A percentile compares a stretch with the other conserved stretches of the same genome.
phyloP scores from a whole-genome alignment of 2,329 filamentous ascomycete species.

The Microthyrium microscopicum region DNA sequence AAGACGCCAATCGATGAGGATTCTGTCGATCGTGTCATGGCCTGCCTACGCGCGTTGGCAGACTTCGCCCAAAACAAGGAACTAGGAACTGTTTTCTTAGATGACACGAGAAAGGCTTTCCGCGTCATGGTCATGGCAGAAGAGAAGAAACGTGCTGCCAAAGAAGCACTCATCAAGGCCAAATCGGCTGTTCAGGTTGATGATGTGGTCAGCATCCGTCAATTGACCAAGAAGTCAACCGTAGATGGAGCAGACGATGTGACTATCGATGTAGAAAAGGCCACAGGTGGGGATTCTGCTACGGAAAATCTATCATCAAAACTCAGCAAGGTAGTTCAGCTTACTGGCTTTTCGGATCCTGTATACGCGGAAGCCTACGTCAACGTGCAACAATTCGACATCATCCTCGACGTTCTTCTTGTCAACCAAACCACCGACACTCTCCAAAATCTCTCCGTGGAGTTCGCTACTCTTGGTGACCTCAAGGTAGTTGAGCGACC shows the following conservation, averaged over 20 bases:
- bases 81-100: conserved; percentile 78
- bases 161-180: conserved; percentile 81
- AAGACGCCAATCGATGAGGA: conserved; percentile 96
- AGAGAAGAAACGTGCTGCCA: conserved; percentile 92
- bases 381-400: conserved; percentile 97
- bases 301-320: conserved; percentile 84
- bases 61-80: conserved; percentile 84
- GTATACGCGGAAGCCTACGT: conserved; percentile 99
- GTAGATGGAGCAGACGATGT: conserved; percentile 70
- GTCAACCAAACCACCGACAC: conserved; percentile 97
- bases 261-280: conserved; percentile 79
- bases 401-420: conserved; percentile 85
- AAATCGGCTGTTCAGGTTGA: conserved; percentile 92
- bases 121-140: conserved; percentile 92
- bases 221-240: conserved; percentile 81
- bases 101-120: conserved; percentile 92
- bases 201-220: conserved; percentile 82
- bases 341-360: conserved; percentile 89
- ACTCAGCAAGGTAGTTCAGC: conserved; percentile 85
- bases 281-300: conserved; percentile 74
- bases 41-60: conserved; percentile 78
- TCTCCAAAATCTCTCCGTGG: conserved; percentile 88
- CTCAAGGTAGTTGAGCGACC: conserved; percentile 95
- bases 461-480: conserved; percentile 95
- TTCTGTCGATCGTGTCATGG: conserved; percentile 97